Percentiles rank a stretch among this genome's conserved stretches.
Evolutionary conservation across 768 basidiomycete genomes (phyloP).

Genomic region (Tulasnella sp.): DNA sequence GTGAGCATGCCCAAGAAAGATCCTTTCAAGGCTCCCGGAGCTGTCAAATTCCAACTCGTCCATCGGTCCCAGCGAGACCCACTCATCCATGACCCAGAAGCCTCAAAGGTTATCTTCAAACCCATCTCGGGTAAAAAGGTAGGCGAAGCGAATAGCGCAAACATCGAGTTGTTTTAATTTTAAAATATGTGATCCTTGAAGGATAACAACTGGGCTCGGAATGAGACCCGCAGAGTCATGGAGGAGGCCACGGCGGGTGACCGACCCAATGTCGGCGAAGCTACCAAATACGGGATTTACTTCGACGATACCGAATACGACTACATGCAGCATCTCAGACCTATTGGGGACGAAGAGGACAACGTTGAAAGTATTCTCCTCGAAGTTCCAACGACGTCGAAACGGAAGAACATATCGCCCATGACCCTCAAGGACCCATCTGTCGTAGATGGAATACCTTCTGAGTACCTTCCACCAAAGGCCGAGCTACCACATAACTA

Average conservation of each 20-base stretch:
- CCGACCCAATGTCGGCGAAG: slow-evolving; percentile 69
- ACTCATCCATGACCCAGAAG: slow-evolving; percentile 86
- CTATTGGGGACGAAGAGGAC: slow-evolving; percentile 66
- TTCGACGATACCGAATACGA: slow-evolving; percentile 96
- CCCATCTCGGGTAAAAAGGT: slow-evolving; percentile 64
- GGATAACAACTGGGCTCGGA: background rate
- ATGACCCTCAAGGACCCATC: slow-evolving; percentile 30
- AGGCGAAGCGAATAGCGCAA: background rate
- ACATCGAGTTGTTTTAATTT: background rate
- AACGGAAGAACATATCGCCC: slow-evolving; percentile 36
- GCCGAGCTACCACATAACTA: slow-evolving; percentile 61
- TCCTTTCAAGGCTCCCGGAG: slow-evolving; percentile 81
- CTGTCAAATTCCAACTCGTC: slow-evolving; percentile 92
- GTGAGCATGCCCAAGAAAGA: slow-evolving; percentile 67
- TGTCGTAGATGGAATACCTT: slow-evolving; percentile 33
- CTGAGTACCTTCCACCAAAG: slow-evolving; percentile 63
- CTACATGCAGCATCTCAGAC: slow-evolving; percentile 93
- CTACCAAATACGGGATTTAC: slow-evolving; percentile 79
- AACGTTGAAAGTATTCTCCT: slow-evolving; percentile 75
- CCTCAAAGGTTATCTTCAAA: slow-evolving; percentile 82
- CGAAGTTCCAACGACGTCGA: slow-evolving; percentile 48
- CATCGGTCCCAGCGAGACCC: slow-evolving; percentile 95
- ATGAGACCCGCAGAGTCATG: background rate
- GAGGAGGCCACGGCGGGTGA: background rate
- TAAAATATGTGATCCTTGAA: background rate